Percentiles rank a stretch among this genome's conserved stretches.
phyloP scores from a whole-genome alignment of 169 alveolate genomes.

The Theileria orientalis region DNA sequence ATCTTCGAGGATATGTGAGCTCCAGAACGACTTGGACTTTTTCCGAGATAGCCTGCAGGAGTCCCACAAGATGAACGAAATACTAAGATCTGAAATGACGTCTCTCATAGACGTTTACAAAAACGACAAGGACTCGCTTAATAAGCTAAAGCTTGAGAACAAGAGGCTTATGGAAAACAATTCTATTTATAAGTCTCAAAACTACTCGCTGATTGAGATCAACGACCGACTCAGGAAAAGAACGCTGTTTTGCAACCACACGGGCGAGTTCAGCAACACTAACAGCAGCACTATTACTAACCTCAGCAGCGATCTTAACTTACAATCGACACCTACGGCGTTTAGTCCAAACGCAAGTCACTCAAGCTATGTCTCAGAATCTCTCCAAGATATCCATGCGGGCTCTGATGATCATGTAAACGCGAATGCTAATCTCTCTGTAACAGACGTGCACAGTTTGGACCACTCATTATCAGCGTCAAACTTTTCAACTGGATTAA shows the following conservation, averaged over 20 bases:
- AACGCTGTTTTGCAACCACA: slow-evolving; percentile 38
- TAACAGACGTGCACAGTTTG: background rate
- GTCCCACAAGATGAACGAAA: slow-evolving; percentile 55
- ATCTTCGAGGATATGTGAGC: slow-evolving; percentile 16
- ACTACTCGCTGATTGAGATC: slow-evolving; percentile 58
- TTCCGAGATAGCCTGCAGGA: slow-evolving; percentile 53
- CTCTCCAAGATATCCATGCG: background rate
- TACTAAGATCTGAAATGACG: slow-evolving; percentile 30
- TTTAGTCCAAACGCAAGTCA: background rate
- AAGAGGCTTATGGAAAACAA: slow-evolving; percentile 46
- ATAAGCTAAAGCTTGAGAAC: slow-evolving; percentile 26
- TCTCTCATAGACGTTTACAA: slow-evolving; percentile 29
- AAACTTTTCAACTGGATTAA: no score
- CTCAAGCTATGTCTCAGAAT: background rate
- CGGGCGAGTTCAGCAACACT: slow-evolving; percentile 25
- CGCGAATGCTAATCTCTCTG: no score
- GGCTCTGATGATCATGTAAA: no score
- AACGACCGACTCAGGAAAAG: slow-evolving; percentile 51
- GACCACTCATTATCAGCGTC: background rate
- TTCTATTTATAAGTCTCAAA: slow-evolving; percentile 57
- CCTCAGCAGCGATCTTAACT: slow-evolving; percentile 2
- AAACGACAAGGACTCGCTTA: slow-evolving; percentile 16
- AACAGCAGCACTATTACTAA: slow-evolving; percentile 23
- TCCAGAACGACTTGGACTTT: slow-evolving; percentile 48
- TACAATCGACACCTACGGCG: slow-evolving; percentile 10